Evolutionary conservation across 805 yeast genomes (phyloP).

Genomic region (Allodekkera sacchari): DNA sequence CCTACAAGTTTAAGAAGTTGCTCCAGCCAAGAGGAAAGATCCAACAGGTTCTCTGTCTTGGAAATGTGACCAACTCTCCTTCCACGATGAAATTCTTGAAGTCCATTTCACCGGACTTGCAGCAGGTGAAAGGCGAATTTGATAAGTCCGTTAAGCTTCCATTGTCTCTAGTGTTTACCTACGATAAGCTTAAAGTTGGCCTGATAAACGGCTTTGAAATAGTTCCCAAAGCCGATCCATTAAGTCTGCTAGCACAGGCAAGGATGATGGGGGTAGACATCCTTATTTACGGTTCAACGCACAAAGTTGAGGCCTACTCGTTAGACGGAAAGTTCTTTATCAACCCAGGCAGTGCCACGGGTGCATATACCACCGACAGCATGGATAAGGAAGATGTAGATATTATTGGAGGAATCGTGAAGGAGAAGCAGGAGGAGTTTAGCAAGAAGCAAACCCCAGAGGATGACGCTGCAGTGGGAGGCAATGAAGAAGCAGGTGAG

Average conservation of each 20-base stretch:
- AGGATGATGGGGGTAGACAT: conserved; percentile 89
- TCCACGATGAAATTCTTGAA: conserved; percentile 57
- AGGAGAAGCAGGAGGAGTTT: conserved; percentile 16
- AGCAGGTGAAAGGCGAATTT: conserved; percentile 74
- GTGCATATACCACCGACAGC: conserved; percentile 69
- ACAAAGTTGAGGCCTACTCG: conserved; percentile 86
- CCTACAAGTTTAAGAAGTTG: conserved; percentile 60
- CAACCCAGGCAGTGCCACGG: conserved; percentile 97
- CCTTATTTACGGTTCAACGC: conserved; percentile 88
- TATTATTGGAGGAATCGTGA: conserved; percentile 25
- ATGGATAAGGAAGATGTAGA: conserved; percentile 45
- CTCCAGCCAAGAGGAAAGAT: conserved; percentile 74
- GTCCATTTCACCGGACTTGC: conserved; percentile 62
- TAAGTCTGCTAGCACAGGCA: conserved; percentile 73
- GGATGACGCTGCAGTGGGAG: neutral
- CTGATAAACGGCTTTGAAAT: conserved; percentile 77
- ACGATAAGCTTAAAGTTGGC: conserved; percentile 72
- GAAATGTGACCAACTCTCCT: conserved; percentile 67
- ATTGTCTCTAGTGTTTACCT: conserved; percentile 52
- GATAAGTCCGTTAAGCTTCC: conserved; percentile 55
- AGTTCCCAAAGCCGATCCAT: conserved; percentile 82
- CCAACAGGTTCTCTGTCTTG: conserved; percentile 75
- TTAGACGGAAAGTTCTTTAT: conserved; percentile 87
- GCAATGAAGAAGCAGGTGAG: neutral
- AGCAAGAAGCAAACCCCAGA: neutral